Base-by-base conservation (phyloP, 2,329 filamentous ascomycete genomes). In the Neospermospora avenae region DNA sequence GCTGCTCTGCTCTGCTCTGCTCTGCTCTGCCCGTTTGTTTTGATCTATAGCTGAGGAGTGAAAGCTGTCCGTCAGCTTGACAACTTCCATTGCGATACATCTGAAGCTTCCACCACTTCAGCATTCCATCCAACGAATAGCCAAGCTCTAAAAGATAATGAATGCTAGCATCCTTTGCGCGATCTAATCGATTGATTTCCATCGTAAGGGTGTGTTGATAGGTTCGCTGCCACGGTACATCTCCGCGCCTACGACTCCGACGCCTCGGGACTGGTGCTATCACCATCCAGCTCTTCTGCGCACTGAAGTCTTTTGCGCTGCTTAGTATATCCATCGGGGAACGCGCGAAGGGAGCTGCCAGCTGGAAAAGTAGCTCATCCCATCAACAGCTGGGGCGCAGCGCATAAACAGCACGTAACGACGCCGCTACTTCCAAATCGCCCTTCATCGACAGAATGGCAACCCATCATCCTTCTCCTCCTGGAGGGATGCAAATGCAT, bases 401-500 rank as follows among this genome's bases (percentile, higher is more conserved):
- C 53, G 39, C 39, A 55, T 24, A 54, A 55, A 2, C 41, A 4
- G 41, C 39, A 35, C 13, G n/a, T n/a, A n/a, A n/a, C 25, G 31
- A 49, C 20, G 28, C 42, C 55, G 44, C 42, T 28, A 11, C 22
- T n/a, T 35, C 42, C 16, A 34, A 44, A 31, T 8, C 13, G n/a
- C 16, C 31, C 20, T 28, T 25, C 28, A 44, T 52, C 24, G 16
- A 42, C 25, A 59, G 52, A 55, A 73, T 73, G 71, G 70, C 70
- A n/a, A 65, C 63, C 39, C 71, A 73, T 63, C 71, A 73, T 62
- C 71, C 71, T 20, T 72, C 70, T 35, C 68, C 71, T 53, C 69
- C 71, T 55, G 64, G 89, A 61, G 89, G 90, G 77, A 89, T 93
- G 77, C 69, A 69, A 63, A 66, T 73, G 63, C 70, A 72, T 53